These are phyloP conservation scores for Suhomyces maxii DNA, from an alignment of 1,139 yeast species.

Conservation along the genomic window DNA sequence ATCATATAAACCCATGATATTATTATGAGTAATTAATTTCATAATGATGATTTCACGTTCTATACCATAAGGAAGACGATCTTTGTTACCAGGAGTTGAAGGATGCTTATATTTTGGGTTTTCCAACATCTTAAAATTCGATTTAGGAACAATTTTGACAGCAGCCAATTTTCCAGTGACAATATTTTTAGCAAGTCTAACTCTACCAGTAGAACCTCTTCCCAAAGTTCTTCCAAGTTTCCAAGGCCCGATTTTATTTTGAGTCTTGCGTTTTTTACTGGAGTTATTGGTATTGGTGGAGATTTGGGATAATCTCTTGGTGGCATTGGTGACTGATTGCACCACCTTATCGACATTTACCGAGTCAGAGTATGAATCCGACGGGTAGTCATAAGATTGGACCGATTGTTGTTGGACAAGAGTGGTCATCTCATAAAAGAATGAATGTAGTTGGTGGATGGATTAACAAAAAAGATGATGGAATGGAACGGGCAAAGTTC, in stretches of 20 bases:
- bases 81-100: constrained; percentile 31
- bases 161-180: constrained; percentile 91
- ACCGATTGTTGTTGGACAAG: constrained; percentile 25
- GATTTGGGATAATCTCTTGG: constrained; percentile 62
- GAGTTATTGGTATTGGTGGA: constrained; percentile 54
- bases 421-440: constrained; percentile 21
- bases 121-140: constrained; percentile 57
- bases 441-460: constrained; percentile 6
- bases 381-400: constrained; percentile 20
- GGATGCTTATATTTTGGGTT: constrained; percentile 44
- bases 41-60: constrained; percentile 94
- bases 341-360: constrained; percentile 48
- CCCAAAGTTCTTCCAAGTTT: constrained; percentile 92
- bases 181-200: constrained; percentile 83
- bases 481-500: neutral
- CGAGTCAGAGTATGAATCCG: constrained; percentile 21
- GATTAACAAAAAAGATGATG: neutral
- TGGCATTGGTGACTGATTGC: constrained; percentile 60
- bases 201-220: constrained; percentile 93
- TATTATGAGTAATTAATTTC: constrained; percentile 89
- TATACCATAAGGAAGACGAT: constrained; percentile 83
- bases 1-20: constrained; percentile 92
- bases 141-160: constrained; percentile 91
- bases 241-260: constrained; percentile 94
- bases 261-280: constrained; percentile 55